Conservation (phyloP, 1,284 basidiomycete species). For the Fomitiporia mediterranea region DNA sequence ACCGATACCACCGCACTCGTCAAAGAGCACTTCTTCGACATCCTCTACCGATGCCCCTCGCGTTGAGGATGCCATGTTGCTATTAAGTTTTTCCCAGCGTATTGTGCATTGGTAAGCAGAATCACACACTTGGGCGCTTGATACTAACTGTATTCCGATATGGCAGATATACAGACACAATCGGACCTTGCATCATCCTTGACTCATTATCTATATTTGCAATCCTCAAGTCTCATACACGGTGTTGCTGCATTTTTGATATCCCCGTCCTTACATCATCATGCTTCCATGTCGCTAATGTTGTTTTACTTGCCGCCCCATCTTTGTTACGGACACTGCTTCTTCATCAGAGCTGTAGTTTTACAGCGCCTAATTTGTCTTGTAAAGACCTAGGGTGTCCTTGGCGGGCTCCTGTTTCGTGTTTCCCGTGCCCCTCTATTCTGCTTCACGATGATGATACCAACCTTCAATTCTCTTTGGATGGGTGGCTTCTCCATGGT, state of each 20-base stretch:
- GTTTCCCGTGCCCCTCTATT: not conserved
- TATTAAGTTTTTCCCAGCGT: conserved; percentile 66
- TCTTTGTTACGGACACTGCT: not conserved
- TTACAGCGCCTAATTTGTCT: not conserved
- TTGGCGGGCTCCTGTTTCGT: too few relatives aligned
- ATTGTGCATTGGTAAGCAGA: conserved; percentile 43
- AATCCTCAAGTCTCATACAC: conserved; percentile 5
- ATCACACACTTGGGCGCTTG: not conserved
- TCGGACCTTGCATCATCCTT: not conserved
- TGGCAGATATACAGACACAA: not conserved
- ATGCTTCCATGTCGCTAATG: not conserved
- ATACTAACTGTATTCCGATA: conserved; percentile 1
- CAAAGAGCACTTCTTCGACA: conserved; percentile 1
- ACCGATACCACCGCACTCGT: conserved; percentile 4
- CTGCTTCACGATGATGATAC: not conserved
- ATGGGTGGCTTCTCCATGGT: not conserved
- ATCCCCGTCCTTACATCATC: not conserved
- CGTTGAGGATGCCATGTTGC: conserved; percentile 61
- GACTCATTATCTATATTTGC: conserved; percentile 6
- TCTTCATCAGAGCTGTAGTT: not conserved
- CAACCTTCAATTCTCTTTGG: too few relatives aligned
- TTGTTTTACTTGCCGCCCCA: not conserved
- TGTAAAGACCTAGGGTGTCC: not conserved
- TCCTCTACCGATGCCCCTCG: conserved; percentile 27
- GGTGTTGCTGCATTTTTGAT: conserved; percentile 1